These are phyloP conservation scores for Fusarium sp. DNA, from an alignment of 2,329 filamentous ascomycete genomes.

Conservation along the genomic window DNA sequence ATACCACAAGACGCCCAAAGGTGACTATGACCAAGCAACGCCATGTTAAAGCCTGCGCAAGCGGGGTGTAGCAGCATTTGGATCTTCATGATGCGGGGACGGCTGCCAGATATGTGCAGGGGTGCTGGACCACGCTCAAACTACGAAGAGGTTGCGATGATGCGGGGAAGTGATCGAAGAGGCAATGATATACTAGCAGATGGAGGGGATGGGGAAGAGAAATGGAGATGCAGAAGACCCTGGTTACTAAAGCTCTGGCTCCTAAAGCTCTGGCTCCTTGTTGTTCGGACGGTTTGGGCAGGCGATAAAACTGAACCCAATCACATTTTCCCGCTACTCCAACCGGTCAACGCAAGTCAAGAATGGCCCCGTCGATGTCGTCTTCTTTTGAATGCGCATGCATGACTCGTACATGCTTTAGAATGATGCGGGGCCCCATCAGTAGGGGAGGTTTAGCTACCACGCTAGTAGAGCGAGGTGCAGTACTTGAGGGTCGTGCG, in stretches of 20 bases:
- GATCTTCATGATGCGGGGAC: background rate
- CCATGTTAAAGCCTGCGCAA: background rate
- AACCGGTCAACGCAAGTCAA: background rate
- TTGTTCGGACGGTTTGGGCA: background rate
- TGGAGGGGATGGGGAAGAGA: too few species aligned
- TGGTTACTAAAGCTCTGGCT: too few species aligned
- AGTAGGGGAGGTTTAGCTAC: background rate
- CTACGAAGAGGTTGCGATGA: background rate
- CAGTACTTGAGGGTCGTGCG: background rate
- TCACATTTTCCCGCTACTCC: background rate
- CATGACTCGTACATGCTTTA: background rate
- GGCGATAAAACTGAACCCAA: background rate
- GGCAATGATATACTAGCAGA: background rate
- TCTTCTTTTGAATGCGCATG: background rate
- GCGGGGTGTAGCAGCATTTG: rapidly evolving
- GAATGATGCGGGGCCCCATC: background rate
- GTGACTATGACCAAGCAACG: background rate
- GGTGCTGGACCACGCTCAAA: background rate
- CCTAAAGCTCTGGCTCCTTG: background rate
- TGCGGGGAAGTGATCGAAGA: background rate
- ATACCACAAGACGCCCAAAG: too few species aligned
- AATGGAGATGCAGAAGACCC: too few species aligned
- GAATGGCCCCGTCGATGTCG: rapidly evolving
- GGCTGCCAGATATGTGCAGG: background rate
- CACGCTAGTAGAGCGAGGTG: background rate